A percentile compares a stretch with the other conserved stretches of the same genome.
These are phyloP conservation scores for Solioccasus polychromus DNA, from an alignment of 768 basidiomycete genomes.

Conservation along the genomic window DNA sequence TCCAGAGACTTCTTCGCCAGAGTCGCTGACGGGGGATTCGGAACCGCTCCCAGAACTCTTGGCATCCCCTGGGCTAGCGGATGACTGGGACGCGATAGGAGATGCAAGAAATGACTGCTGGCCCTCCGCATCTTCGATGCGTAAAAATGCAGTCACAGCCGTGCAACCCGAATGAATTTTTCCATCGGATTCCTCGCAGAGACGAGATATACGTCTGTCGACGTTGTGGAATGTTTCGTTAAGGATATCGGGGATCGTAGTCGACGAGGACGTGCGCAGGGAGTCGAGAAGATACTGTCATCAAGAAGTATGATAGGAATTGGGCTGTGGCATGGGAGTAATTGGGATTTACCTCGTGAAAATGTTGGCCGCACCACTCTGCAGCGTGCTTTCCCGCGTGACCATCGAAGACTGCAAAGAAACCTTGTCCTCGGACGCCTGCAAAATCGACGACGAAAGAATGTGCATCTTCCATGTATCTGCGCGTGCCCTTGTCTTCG, in stretches of 20 bases:
- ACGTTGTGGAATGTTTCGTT: conserved; percentile 95
- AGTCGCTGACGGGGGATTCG: conserved; percentile 46
- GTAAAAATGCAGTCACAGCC: conserved; percentile 92
- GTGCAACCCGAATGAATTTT: conserved; percentile 97
- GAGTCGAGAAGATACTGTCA: conserved; percentile 62
- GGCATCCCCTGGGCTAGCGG: conserved; percentile 33
- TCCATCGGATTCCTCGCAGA: conserved; percentile 84
- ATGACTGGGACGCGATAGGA: conserved; percentile 21
- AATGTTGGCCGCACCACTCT: conserved; percentile 97
- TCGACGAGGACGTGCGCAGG: conserved; percentile 55
- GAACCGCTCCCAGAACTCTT: conserved; percentile 35
- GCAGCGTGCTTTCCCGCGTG: conserved; percentile 99
- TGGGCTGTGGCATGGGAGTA: background rate
- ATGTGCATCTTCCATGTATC: conserved; percentile 98
- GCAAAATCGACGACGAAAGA: conserved; percentile 96
- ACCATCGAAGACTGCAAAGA: conserved; percentile 98
- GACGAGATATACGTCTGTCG: conserved; percentile 75
- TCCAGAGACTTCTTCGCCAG: conserved; percentile 32
- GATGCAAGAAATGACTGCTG: conserved; percentile 61
- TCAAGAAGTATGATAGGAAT: conserved; percentile 5
- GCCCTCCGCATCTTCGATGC: conserved; percentile 80
- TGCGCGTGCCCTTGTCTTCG: conserved; percentile 85
- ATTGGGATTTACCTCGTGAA: conserved; percentile 68
- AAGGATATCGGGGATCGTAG: conserved; percentile 79
- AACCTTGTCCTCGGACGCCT: conserved; percentile 89